Evolutionary conservation across 2,329 filamentous ascomycete species (phyloP).

Genomic region (Sclerotinia glacialis): DNA sequence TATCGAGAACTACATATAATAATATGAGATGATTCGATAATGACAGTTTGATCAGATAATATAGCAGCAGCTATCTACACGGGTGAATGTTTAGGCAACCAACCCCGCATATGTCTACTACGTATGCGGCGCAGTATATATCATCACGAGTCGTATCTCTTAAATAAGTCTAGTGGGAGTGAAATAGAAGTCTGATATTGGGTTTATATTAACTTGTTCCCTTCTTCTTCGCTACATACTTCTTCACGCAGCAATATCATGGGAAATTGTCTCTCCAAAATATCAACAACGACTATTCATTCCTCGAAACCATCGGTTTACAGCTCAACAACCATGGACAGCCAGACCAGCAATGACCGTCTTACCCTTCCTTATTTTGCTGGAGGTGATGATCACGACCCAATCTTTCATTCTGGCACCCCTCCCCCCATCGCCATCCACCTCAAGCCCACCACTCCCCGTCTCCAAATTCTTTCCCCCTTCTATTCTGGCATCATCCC

Average conservation of each 20-base stretch:
- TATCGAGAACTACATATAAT: too few relatives aligned
- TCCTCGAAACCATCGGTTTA: not conserved
- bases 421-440: not conserved
- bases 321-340: not conserved
- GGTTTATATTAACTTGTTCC: too few relatives aligned
- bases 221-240: not conserved
- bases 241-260: not conserved
- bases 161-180: not conserved
- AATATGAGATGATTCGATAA: too few relatives aligned
- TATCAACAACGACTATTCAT: not conserved
- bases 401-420: not conserved
- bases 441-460: not conserved
- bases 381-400: not conserved
- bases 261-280: not conserved
- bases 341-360: not conserved
- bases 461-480: not conserved
- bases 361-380: not conserved
- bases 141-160: too few relatives aligned
- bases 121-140: not conserved
- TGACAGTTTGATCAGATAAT: not conserved
- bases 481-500: conserved; percentile 8
- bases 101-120: not conserved
- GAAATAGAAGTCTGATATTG: too few relatives aligned
- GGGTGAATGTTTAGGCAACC: not conserved
- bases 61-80: not conserved